Evolutionary conservation across 2,329 filamentous ascomycete species (phyloP).

Genomic region (Hypocrella siamensis): DNA sequence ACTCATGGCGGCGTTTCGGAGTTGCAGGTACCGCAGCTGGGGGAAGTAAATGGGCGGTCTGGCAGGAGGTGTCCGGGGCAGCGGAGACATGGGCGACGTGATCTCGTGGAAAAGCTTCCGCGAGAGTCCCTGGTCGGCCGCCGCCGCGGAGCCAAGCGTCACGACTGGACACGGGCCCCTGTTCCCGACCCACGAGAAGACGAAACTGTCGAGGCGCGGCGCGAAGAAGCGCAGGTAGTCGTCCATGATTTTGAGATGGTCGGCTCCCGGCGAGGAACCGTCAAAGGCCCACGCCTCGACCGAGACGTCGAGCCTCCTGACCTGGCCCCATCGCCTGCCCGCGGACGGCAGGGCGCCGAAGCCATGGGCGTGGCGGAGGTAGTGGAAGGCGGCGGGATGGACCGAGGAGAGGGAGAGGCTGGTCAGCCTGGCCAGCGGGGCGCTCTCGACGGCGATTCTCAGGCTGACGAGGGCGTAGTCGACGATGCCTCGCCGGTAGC

Average conservation of each 20-base stretch:
- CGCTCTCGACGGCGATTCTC: conserved; percentile 66
- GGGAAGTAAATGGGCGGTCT: conserved; percentile 49
- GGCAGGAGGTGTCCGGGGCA: conserved; percentile 34
- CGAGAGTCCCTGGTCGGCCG: conserved; percentile 21
- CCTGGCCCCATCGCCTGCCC: conserved; percentile 59
- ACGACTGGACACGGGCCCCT: conserved; percentile 64
- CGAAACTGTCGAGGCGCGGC: conserved; percentile 48
- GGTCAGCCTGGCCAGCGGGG: conserved; percentile 46
- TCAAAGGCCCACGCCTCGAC: conserved; percentile 56
- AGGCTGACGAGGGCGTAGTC: conserved; percentile 83
- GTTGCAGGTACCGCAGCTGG: conserved; percentile 48
- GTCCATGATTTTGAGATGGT: conserved; percentile 66
- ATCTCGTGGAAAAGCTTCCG: conserved; percentile 50
- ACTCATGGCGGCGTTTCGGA: conserved; percentile 60
- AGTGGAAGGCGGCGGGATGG: conserved; percentile 61
- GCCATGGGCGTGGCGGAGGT: conserved; percentile 59
- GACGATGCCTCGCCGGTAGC: conserved; percentile 62
- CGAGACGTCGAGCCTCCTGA: conserved; percentile 55
- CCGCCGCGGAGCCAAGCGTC: too few species aligned
- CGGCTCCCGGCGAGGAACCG: conserved; percentile 40
- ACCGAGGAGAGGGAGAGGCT: conserved; percentile 59
- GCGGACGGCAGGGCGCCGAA: conserved; percentile 63
- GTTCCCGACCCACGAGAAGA: conserved; percentile 64
- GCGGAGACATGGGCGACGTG: conserved; percentile 47
- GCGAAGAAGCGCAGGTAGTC: conserved; percentile 63